Conservation (phyloP, 148 eudicot genomes). For the Chenopodium suecicum region DNA sequence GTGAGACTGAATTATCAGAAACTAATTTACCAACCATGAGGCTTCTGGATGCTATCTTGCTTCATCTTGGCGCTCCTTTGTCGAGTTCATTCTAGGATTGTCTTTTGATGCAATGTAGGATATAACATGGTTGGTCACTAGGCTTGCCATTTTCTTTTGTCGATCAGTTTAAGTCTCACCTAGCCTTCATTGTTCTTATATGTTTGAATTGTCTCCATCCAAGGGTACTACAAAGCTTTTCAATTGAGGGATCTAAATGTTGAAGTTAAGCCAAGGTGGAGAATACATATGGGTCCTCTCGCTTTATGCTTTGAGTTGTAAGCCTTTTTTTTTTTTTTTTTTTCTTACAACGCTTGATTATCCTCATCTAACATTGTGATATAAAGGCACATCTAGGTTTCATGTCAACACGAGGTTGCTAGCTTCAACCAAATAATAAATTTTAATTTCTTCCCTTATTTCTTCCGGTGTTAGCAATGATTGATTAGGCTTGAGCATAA, state of each 20-base stretch:
- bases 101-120: neutral
- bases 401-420: neutral
- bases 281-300: no score
- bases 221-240: neutral
- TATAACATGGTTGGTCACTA: neutral
- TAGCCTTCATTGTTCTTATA: neutral
- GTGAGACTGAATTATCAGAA: neutral
- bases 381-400: neutral
- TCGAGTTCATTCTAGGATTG: neutral
- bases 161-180: neutral
- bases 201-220: neutral
- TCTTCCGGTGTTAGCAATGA: no score
- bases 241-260: neutral
- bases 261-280: no score
- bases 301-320: no score
- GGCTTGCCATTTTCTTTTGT: neutral
- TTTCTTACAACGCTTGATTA: neutral
- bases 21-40: neutral
- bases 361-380: neutral
- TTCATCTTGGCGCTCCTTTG: neutral
- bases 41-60: neutral
- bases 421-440: no score
- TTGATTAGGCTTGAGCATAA: no score
- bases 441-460: no score
- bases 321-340: no score